phyloP scores from a whole-genome alignment of 2,329 filamentous ascomycete species.

The Colletotrichum eleusines region DNA sequence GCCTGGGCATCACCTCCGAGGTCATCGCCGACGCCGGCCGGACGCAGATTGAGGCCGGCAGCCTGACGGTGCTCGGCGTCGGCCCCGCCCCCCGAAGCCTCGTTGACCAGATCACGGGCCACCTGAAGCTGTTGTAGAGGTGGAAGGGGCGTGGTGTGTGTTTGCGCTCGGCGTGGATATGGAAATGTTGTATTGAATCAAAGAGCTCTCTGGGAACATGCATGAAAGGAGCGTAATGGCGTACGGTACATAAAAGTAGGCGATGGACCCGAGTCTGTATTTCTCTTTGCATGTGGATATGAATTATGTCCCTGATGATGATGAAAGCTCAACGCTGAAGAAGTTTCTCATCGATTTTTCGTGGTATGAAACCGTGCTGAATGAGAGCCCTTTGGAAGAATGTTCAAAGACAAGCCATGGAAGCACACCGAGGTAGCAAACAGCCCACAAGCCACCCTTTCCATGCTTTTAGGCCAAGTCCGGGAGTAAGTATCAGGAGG shows the following conservation, averaged over 20 bases:
- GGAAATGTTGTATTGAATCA: constrained; percentile 5
- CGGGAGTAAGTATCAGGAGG: neutral
- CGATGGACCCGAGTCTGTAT: constrained; percentile 23
- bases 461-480: neutral
- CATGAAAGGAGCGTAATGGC: constrained; percentile 31
- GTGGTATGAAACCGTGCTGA: neutral
- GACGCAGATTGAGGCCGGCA: constrained; percentile 95
- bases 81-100: constrained; percentile 85
- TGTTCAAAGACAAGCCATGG: neutral
- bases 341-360: neutral
- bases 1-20: constrained; percentile 86
- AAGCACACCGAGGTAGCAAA: neutral
- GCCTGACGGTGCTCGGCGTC: constrained; percentile 90
- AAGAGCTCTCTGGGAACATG: constrained; percentile 29
- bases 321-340: neutral
- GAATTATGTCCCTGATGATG: neutral
- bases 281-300: constrained; percentile 21
- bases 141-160: neutral
- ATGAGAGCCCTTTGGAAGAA: neutral
- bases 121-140: constrained; percentile 81
- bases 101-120: constrained; percentile 87
- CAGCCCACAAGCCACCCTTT: neutral
- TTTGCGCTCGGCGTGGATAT: neutral
- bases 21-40: constrained; percentile 95
- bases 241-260: constrained; percentile 40